Base-by-base conservation (phyloP, 1,139 yeast genomes). In the Debaryomyces fabryi region DNA sequence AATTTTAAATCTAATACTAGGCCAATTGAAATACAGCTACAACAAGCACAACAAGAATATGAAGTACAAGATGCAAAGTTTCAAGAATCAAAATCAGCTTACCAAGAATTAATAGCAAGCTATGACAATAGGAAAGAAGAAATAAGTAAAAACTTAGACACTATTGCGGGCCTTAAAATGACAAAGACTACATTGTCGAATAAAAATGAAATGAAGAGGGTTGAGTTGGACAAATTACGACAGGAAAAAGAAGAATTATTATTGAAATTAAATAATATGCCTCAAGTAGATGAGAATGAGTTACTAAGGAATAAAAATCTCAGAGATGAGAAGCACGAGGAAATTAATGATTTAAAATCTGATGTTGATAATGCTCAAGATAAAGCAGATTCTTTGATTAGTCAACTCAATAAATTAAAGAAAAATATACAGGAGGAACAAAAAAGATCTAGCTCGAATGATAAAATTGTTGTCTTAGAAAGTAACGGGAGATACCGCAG, bases 381-480 rank as follows among this genome's bases (percentile, higher is more conserved):
- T 12, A 59, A 60, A 15, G 49, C 69, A 24, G 53, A 50, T 24
- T 48, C 52, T n/a, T 58, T 65, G 13, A 50, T 58, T 23, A 55
- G 49, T 5, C 62, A 61, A 32, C 51, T 69, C 13, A 50, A 52
- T n/a, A 49, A 49, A 2, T 50, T 61, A 13, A 58, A 59, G 46
- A 49, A 50, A 2, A 54, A 57, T 30, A 52, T 67, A 10, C 54
- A 53, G 2, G 46, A 45, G 49, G 58, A 46, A 44, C 58, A 67
- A 46, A 58, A 58, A 21, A 69, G 71, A 39, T 59, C 82, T 36
- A 68, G 65, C 27, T 70, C 81, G 12, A 75, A 71, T n/a, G 91
- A 85, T 59, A 76, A 77, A 56, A 60, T 85, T 1, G 72, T 69
- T 32, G 59, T 80, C 3, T 63, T 81, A 36, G 76, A 74, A 39